These are phyloP conservation scores for Pleurotus tuber-regium DNA, from an alignment of 768 basidiomycete genomes.

Conservation along the genomic window DNA sequence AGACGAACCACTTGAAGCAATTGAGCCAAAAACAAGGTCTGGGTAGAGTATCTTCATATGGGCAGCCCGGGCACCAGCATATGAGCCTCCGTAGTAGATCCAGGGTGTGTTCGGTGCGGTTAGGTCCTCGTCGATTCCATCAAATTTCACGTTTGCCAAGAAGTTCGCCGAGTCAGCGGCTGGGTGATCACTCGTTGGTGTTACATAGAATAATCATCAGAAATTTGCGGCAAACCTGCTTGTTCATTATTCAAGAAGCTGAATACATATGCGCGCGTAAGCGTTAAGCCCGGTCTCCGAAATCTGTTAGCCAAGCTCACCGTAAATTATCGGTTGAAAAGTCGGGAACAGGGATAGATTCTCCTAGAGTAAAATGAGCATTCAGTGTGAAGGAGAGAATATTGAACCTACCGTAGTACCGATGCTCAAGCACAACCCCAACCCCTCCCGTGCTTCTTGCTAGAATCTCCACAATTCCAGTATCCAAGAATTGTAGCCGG, in stretches of 20 bases:
- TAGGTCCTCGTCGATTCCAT: slow-evolving; percentile 66
- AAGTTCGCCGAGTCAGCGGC: slow-evolving; percentile 92
- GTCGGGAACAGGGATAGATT: slow-evolving; percentile 72
- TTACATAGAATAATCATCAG: neutral
- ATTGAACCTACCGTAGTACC: slow-evolving; percentile 68
- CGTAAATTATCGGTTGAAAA: slow-evolving; percentile 82
- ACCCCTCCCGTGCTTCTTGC: slow-evolving; percentile 84
- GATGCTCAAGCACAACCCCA: slow-evolving; percentile 88
- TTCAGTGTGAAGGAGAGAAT: slow-evolving; percentile 16
- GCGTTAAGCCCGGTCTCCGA: neutral
- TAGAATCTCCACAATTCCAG: slow-evolving; percentile 85
- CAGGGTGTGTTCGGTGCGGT: slow-evolving; percentile 75
- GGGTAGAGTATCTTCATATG: slow-evolving; percentile 89
- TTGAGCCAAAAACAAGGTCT: slow-evolving; percentile 84
- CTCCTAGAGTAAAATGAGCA: slow-evolving; percentile 38
- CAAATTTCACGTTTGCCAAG: slow-evolving; percentile 76
- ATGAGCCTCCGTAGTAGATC: slow-evolving; percentile 95
- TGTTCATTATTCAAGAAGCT: slow-evolving; percentile 82
- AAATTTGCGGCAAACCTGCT: neutral
- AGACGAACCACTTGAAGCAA: slow-evolving; percentile 76
- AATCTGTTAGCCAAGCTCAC: slow-evolving; percentile 29
- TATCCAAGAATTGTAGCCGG: slow-evolving; percentile 61
- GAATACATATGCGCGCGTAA: slow-evolving; percentile 1
- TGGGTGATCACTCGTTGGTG: too few species aligned
- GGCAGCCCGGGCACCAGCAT: slow-evolving; percentile 91